Evolutionary conservation across 2,329 filamentous ascomycete genomes (phyloP).

Genomic region (Neonectria sp.): DNA sequence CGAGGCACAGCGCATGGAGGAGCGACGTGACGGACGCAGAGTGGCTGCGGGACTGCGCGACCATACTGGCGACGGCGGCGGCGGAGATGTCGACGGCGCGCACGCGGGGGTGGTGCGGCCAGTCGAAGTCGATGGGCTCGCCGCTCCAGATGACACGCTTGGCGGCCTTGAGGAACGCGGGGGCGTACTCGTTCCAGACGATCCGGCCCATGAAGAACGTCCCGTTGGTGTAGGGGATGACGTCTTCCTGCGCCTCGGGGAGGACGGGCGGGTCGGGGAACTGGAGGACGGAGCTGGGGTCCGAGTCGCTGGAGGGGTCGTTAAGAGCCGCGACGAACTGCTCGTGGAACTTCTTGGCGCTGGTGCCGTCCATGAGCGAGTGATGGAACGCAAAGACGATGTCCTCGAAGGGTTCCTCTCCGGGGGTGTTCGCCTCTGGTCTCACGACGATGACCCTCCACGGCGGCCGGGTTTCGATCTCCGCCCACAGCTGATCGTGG

Average conservation of each 20-base stretch:
- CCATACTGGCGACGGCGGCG: slow-evolving; percentile 48
- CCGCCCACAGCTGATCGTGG: slow-evolving; percentile 59
- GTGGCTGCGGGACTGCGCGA: slow-evolving; percentile 58
- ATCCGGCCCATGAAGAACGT: slow-evolving; percentile 57
- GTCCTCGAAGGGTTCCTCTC: slow-evolving; percentile 51
- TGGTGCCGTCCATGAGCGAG: slow-evolving; percentile 66
- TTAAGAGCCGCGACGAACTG: slow-evolving; percentile 62
- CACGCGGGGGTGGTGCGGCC: slow-evolving; percentile 55
- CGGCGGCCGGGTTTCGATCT: slow-evolving; percentile 58
- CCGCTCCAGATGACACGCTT: slow-evolving; percentile 57
- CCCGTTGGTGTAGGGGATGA: slow-evolving; percentile 58
- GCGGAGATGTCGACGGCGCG: slow-evolving; percentile 55
- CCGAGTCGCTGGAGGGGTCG: slow-evolving; percentile 9
- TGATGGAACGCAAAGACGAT: slow-evolving; percentile 68
- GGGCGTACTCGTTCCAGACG: slow-evolving; percentile 59
- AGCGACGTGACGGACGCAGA: slow-evolving; percentile 64
- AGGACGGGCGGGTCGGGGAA: slow-evolving; percentile 52
- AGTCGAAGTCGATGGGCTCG: slow-evolving; percentile 51
- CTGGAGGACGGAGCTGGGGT: slow-evolving; percentile 32
- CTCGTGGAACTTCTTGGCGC: slow-evolving; percentile 65
- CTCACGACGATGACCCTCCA: slow-evolving; percentile 63
- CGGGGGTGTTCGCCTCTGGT: slow-evolving; percentile 24
- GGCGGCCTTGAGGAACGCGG: slow-evolving; percentile 54
- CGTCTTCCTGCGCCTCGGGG: slow-evolving; percentile 57
- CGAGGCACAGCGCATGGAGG: slow-evolving; percentile 61